Conservation (phyloP, 768 basidiomycete genomes). For the Podaxis mareebaensis region DNA sequence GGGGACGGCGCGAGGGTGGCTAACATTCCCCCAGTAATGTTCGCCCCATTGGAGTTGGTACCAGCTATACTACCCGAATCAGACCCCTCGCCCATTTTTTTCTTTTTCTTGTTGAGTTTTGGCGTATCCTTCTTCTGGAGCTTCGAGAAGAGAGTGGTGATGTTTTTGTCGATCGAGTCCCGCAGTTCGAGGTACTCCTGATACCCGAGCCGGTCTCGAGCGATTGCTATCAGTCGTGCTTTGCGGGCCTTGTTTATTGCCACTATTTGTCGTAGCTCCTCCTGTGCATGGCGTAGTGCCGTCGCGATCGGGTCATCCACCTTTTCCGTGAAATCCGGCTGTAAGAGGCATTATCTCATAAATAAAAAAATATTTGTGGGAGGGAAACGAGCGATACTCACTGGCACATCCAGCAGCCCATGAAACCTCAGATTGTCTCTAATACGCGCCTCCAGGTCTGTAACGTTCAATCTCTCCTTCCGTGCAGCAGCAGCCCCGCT, state of each 20-base stretch:
- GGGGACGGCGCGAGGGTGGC: constrained; percentile 54
- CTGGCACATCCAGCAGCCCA: constrained; percentile 67
- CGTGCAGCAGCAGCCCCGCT: constrained; percentile 76
- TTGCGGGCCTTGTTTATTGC: constrained; percentile 85
- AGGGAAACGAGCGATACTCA: constrained; percentile 39
- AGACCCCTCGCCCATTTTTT: constrained; percentile 39
- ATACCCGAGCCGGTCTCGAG: constrained; percentile 85
- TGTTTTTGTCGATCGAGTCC: constrained; percentile 85
- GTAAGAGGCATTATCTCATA: constrained; percentile 6
- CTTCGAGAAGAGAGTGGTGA: constrained; percentile 71
- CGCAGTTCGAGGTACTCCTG: constrained; percentile 88
- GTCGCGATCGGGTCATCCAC: constrained; percentile 95
- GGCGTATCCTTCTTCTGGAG: constrained; percentile 81
- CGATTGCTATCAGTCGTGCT: constrained; percentile 67
- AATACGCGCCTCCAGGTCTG: constrained; percentile 75
- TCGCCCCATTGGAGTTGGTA: constrained; percentile 28
- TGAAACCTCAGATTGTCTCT: constrained; percentile 78
- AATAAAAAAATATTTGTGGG: not conserved
- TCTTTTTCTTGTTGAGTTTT: constrained; percentile 82
- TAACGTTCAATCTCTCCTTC: constrained; percentile 74
- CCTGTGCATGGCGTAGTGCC: constrained; percentile 86
- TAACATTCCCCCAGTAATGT: constrained; percentile 28
- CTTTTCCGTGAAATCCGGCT: constrained; percentile 76
- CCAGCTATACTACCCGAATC: constrained; percentile 24
- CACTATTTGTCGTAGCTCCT: constrained; percentile 73